Percentiles rank a stretch among this genome's conserved stretches.
These are phyloP conservation scores for Candida corydali DNA, from an alignment of 805 yeast species.

Conservation along the genomic window DNA sequence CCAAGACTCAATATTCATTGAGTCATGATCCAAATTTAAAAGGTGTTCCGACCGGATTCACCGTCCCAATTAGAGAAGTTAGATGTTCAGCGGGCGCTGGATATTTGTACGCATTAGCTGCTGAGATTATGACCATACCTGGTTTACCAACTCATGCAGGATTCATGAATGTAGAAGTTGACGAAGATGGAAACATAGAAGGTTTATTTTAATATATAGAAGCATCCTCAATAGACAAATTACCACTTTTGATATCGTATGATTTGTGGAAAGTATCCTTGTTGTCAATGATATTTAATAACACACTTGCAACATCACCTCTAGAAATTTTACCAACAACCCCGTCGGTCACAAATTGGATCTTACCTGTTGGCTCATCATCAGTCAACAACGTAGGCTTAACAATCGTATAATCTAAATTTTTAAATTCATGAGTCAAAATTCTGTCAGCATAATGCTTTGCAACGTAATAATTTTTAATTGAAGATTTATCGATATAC, in stretches of 20 bases:
- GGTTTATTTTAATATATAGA: slow-evolving; percentile 63
- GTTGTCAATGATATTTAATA: slow-evolving; percentile 33
- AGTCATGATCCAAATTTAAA: slow-evolving; percentile 91
- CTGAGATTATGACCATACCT: slow-evolving; percentile 95
- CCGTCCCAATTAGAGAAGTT: slow-evolving; percentile 90
- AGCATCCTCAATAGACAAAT: slow-evolving; percentile 16
- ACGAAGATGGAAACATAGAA: slow-evolving; percentile 85
- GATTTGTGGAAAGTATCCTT: slow-evolving; percentile 38
- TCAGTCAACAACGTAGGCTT: slow-evolving; percentile 49
- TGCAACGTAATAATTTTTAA: slow-evolving; percentile 52
- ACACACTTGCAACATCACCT: slow-evolving; percentile 53
- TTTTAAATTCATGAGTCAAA: slow-evolving; percentile 32
- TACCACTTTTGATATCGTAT: slow-evolving; percentile 44
- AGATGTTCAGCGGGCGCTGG: slow-evolving; percentile 97
- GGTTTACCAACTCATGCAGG: slow-evolving; percentile 96
- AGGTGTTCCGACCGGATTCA: slow-evolving; percentile 94
- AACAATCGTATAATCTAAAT: slow-evolving; percentile 52
- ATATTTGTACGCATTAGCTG: slow-evolving; percentile 92
- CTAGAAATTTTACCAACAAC: slow-evolving; percentile 33
- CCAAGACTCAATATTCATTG: slow-evolving; percentile 94
- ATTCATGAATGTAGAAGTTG: slow-evolving; percentile 93
- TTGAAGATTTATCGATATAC: slow-evolving; percentile 14
- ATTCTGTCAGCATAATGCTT: slow-evolving; percentile 57
- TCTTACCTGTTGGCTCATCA: slow-evolving; percentile 40
- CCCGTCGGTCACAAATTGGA: slow-evolving; percentile 26